phyloP scores from a whole-genome alignment of 371 early-diverging fungal species.

The Vairimorpha apis region DNA sequence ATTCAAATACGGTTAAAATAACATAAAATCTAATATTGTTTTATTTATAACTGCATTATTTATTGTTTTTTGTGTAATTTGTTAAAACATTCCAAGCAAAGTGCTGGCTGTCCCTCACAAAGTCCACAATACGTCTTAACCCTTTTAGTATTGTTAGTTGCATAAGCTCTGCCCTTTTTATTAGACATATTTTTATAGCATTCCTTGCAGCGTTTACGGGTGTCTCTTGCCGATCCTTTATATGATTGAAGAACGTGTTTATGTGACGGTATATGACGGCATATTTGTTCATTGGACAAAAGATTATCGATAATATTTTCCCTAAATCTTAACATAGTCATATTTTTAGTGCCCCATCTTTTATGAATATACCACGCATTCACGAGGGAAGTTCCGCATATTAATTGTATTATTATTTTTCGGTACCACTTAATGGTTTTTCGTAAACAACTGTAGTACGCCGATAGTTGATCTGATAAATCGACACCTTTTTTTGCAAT shows the following conservation, averaged over 20 bases:
- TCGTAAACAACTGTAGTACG: background rate
- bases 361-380: background rate
- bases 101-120: background rate
- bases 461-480: background rate
- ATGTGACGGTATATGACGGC: background rate
- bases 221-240: background rate
- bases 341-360: background rate
- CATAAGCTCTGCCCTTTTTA: background rate
- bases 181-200: background rate
- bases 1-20: too few species aligned
- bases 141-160: background rate
- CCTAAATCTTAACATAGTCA: background rate
- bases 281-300: background rate
- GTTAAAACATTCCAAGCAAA: background rate
- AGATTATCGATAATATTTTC: background rate
- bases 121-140: background rate
- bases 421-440: background rate
- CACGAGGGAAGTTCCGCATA: background rate
- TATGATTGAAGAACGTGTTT: background rate
- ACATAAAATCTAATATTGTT: too few species aligned
- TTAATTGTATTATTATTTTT: background rate
- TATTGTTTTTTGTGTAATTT: background rate
- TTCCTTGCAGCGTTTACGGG: background rate
- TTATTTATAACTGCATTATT: too few species aligned
- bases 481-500: background rate